Evolutionary conservation across 148 eudicot species (phyloP), one percentile per base, ranked within the genome.

Genomic region (Spergularia bocconei): DNA sequence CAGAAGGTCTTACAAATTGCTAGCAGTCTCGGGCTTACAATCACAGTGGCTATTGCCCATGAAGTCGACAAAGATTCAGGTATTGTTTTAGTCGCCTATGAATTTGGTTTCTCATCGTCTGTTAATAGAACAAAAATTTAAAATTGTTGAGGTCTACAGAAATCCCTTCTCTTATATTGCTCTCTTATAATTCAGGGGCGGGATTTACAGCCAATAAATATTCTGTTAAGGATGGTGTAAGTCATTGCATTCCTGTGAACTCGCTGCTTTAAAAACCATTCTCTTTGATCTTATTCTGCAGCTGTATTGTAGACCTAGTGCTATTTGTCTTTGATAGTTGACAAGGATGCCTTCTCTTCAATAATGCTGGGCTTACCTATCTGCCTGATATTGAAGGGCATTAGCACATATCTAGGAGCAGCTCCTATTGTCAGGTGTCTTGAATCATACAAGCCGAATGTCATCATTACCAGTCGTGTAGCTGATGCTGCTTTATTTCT

Each of bases 401-500:
- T 73, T 63, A 91, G 93, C 82, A 86, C 89, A 39, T 96, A 96
- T 83, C 80, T 96, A 54, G 99, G 99, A 74, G 99, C 98, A 63
- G 89, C 97, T 75, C 97, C 98, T 8, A 96, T 96, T 69, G 94
- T 96, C 68, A 80, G 86, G 76, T 96, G 99, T 75, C 86, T 96
- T 61, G 91, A 91, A 84, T 87, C 76, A 79, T 84, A 85, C 77
- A 81, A 81, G 29, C 98, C 98, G 71, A 76, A 89, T 86, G 98
- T 96, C 47, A 79, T 96, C 79, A 92, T 96, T 74, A 96, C 98
- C 56, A 88, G 98, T 60, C 90, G 99, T 66, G 89, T 96, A 73
- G 99, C 99, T 15, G 99, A 96, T 87, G 99, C 98, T 78, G 82
- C 98, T 79, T 83, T 96, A 76, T 96, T 96, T 79, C 86, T 96